Base-by-base conservation (phyloP, 1,139 yeast genomes). In the Hansenula lynferdii region DNA sequence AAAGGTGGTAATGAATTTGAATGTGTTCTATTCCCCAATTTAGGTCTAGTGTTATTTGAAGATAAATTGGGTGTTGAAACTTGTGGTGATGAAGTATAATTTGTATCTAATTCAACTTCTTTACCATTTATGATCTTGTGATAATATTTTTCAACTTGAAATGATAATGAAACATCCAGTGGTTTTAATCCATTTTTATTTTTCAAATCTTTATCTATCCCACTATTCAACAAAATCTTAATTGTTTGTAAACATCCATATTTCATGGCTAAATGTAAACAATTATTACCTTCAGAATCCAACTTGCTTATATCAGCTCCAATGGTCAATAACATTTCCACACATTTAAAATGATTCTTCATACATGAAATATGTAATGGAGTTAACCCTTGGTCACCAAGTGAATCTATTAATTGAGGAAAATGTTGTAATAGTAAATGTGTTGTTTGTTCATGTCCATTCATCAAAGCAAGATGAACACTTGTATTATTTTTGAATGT, bases 381-480 rank as follows among this genome's bases (percentile, higher is more conserved):
- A 0, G 96, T 82, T 47, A 77, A 77, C 8, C 75, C 71, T 11
- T 64, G 48, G 2, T 61, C 63, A 14, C 90, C 86, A 10, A 75
- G 68, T 41, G 73, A 66, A 70, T 94, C 85, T 16, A 80, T 62
- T 42, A 75, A 72, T 5, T 78, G 67, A 0, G 90, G 83, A 52
- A 86, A 85, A 56, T 86, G 92, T 54, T 85, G 94, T 26, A 95
- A 70, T 28, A 92, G 63, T 44, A 86, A 73, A 54, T 85, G 94
- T 27, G 90, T 72, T 0, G 96, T 85, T 51, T 85, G 95, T 44
- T 80, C 80, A 55, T 85, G 89, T 35, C 79, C 79, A 43, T 77
- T 75, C 41, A 69, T 58, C 5, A 87, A 72, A 1, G 95, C 80
- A 35, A 86, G 56, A 61, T 90, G 98, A 21, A 90, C 69, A 9